Base-by-base conservation (phyloP, 2,329 filamentous ascomycete species). In the Herpomyces periplanetae region DNA sequence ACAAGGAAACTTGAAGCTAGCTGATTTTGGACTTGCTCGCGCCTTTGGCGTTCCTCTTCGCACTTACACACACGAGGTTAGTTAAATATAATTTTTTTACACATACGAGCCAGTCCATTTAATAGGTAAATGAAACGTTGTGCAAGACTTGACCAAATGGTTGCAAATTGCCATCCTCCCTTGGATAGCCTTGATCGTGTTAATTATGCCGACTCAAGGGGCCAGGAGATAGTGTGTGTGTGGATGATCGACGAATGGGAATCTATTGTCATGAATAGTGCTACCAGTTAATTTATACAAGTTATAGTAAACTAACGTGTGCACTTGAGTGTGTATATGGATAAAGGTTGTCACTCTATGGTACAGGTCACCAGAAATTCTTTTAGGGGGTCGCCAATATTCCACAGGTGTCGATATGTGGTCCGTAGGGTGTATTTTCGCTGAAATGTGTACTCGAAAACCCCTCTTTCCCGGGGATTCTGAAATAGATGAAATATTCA, bases 371-470 rank as follows among this genome's bases (percentile, higher is more conserved):
- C 71, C 71, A 1, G 71, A 87, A 38, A 84, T 87, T 39, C 49
- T 87, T 9, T 55, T 87, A 2, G 71, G 71, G 34, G 69, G 71
- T 22, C 59, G 71, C 20, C 69, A 85, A 37, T 87, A 87, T 43
- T 80, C 66, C 7, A 87, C 71, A 7, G 71, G 71, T 22, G 69
- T 87, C 16, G 71, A 87, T 34, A 87, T 87, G 65, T 87, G 71
- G 71, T 80, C 66, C 13, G 60, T 73, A 19, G 71, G 71, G 25
- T 80, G 69, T 38, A 87, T 87, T 39, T 85, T 87, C 37, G 71
- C 73, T 5, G 71, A 87, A 40, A 87, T 87, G 73, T 84, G 68
- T 41, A 87, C 71, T 2, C 56, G 68, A 31, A 85, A 84, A 42
- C 69, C 71, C 3, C 47, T 87, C 16, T 87, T 87, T 45, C 69